Evolutionary conservation across 441 rosid species (phyloP).

Genomic region (Pelargonium myrrhifolium): DNA sequence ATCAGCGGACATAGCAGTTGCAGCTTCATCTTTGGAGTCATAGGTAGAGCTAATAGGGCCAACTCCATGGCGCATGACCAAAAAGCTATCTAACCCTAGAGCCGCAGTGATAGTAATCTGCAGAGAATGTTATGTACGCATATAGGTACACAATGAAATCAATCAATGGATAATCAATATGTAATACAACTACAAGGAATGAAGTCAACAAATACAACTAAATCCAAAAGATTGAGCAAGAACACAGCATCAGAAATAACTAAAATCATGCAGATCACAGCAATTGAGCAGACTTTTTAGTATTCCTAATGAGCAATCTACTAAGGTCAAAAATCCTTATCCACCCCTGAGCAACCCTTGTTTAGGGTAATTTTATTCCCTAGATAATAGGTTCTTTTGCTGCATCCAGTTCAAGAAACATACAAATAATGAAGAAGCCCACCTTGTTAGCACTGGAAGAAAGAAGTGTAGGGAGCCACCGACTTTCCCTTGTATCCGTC

Average conservation of each 20-base stretch:
- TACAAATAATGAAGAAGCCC: slow-evolving; percentile 6
- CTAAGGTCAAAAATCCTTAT: too few species aligned
- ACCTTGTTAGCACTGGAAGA: slow-evolving; percentile 87
- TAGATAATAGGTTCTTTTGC: too few species aligned
- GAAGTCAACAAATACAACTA: slow-evolving; percentile 6
- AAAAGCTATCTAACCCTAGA: slow-evolving; percentile 89
- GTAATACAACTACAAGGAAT: slow-evolving; percentile 7
- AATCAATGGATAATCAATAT: not conserved
- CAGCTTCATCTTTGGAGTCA: slow-evolving; percentile 25
- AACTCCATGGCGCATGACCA: slow-evolving; percentile 94
- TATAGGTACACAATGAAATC: not conserved
- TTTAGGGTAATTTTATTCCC: too few species aligned
- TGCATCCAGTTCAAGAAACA: too few species aligned
- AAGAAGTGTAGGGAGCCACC: slow-evolving; percentile 87
- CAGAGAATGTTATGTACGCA: slow-evolving; percentile 18
- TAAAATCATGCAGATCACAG: not conserved
- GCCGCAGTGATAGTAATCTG: slow-evolving; percentile 85
- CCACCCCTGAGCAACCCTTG: too few species aligned
- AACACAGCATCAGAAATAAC: not conserved
- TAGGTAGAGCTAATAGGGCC: slow-evolving; percentile 44
- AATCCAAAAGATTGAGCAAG: not conserved
- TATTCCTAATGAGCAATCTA: too few species aligned
- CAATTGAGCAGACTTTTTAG: too few species aligned
- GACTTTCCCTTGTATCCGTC: slow-evolving; percentile 97
- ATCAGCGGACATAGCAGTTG: slow-evolving; percentile 26